These are phyloP conservation scores for Calonectria hawksworthii DNA, from an alignment of 2,329 filamentous ascomycete genomes.

Conservation along the genomic window DNA sequence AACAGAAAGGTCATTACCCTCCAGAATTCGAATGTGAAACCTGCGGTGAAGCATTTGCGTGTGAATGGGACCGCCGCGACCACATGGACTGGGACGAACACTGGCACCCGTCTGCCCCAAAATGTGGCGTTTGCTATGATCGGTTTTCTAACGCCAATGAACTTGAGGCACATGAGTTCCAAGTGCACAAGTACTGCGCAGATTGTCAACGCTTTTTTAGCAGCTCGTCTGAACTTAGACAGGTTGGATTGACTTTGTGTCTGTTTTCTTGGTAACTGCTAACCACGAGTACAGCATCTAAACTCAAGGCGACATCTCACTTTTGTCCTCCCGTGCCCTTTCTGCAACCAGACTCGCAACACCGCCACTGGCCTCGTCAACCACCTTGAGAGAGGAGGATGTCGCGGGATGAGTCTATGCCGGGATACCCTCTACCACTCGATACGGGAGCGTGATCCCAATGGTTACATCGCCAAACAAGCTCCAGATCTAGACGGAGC, in stretches of 20 bases:
- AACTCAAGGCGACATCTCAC: slow-evolving; percentile 62
- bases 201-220: slow-evolving; percentile 51
- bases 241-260: slow-evolving; percentile 10
- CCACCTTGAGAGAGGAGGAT: slow-evolving; percentile 70
- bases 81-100: slow-evolving; percentile 51
- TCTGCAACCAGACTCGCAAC: slow-evolving; percentile 62
- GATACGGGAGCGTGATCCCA: slow-evolving; percentile 61
- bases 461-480: slow-evolving; percentile 64
- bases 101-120: slow-evolving; percentile 32
- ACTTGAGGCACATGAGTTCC: slow-evolving; percentile 45
- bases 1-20: slow-evolving; percentile 41
- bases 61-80: slow-evolving; percentile 35
- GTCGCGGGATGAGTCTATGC: slow-evolving; percentile 61
- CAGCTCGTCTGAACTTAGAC: slow-evolving; percentile 38
- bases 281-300: slow-evolving; percentile 61
- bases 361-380: slow-evolving; percentile 68
- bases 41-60: slow-evolving; percentile 43
- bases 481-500: slow-evolving; percentile 60
- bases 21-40: slow-evolving; percentile 48
- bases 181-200: slow-evolving; percentile 50
- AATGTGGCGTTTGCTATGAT: slow-evolving; percentile 47
- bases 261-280: not conserved
- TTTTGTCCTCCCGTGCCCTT: slow-evolving; percentile 62
- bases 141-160: not conserved
- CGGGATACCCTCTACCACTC: slow-evolving; percentile 62